phyloP scores from a whole-genome alignment of 1,284 basidiomycete genomes.

The Cryptococcus jaspeensis region DNA sequence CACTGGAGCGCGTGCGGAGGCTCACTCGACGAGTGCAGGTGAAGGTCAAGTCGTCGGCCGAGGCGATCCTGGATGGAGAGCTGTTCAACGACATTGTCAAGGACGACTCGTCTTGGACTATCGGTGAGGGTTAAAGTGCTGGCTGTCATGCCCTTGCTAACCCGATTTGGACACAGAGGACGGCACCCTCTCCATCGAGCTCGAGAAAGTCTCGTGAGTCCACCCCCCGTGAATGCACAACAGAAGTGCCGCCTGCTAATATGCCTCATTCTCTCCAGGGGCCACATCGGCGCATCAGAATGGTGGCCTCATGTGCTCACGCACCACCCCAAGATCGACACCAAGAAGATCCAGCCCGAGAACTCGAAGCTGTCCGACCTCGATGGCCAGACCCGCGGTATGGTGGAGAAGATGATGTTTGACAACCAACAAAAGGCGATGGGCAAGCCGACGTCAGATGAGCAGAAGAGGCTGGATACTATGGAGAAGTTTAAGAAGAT shows the following conservation, averaged over 20 bases:
- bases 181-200: slow-evolving; percentile 44
- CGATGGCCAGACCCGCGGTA: slow-evolving; percentile 73
- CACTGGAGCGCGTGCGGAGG: background rate
- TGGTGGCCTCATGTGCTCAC: slow-evolving; percentile 99
- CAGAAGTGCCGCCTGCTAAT: background rate
- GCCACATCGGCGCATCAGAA: slow-evolving; percentile 53
- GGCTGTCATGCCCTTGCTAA: background rate
- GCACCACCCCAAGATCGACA: slow-evolving; percentile 95
- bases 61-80: slow-evolving; percentile 83
- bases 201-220: slow-evolving; percentile 50
- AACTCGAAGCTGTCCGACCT: slow-evolving; percentile 96
- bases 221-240: background rate
- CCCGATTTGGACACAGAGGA: slow-evolving; percentile 29
- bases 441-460: slow-evolving; percentile 90
- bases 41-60: slow-evolving; percentile 73
- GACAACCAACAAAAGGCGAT: slow-evolving; percentile 65
- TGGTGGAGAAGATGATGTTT: slow-evolving; percentile 99
- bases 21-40: slow-evolving; percentile 51
- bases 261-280: slow-evolving; percentile 36
- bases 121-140: slow-evolving; percentile 61
- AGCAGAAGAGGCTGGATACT: slow-evolving; percentile 84
- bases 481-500: slow-evolving; percentile 82
- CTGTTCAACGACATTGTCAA: slow-evolving; percentile 90
- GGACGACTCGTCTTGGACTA: slow-evolving; percentile 96
- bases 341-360: slow-evolving; percentile 90